Percentiles rank a stretch among this genome's conserved stretches.
Conservation (phyloP, 441 rosid genomes). For the Hura crepitans region DNA sequence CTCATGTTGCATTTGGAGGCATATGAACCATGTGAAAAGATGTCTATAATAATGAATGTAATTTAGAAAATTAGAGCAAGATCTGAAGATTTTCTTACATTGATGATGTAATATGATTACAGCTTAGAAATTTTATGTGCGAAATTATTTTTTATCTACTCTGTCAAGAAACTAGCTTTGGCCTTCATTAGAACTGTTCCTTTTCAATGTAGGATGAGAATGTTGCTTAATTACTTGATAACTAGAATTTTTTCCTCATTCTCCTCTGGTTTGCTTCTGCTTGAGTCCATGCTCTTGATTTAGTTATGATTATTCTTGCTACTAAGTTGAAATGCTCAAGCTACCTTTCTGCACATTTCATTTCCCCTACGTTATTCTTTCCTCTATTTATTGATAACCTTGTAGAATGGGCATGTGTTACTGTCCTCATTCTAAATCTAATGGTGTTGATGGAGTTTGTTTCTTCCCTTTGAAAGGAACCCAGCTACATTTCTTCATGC, state of each 20-base stretch:
- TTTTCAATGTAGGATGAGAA: background rate
- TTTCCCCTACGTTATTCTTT: background rate
- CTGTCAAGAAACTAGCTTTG: background rate
- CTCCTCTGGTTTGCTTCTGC: background rate
- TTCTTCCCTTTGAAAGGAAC: conserved; percentile 45
- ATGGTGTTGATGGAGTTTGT: conserved; percentile 12
- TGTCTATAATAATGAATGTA: background rate
- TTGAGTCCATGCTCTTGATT: background rate
- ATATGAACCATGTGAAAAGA: background rate
- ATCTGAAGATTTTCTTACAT: background rate
- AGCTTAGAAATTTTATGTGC: background rate
- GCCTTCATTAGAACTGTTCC: background rate
- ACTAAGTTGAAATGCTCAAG: conserved; percentile 3
- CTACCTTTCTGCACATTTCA: background rate
- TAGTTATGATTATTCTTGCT: background rate
- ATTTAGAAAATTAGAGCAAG: background rate
- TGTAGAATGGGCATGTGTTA: background rate
- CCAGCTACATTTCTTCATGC: conserved; percentile 97
- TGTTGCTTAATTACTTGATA: background rate
- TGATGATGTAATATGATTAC: background rate
- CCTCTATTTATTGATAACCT: background rate
- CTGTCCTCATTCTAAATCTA: background rate
- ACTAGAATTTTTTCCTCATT: background rate
- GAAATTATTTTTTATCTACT: background rate
- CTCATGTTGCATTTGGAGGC: background rate